phyloP scores from a whole-genome alignment of 305 asterid genomes.

The Fraxinus latifolia region DNA sequence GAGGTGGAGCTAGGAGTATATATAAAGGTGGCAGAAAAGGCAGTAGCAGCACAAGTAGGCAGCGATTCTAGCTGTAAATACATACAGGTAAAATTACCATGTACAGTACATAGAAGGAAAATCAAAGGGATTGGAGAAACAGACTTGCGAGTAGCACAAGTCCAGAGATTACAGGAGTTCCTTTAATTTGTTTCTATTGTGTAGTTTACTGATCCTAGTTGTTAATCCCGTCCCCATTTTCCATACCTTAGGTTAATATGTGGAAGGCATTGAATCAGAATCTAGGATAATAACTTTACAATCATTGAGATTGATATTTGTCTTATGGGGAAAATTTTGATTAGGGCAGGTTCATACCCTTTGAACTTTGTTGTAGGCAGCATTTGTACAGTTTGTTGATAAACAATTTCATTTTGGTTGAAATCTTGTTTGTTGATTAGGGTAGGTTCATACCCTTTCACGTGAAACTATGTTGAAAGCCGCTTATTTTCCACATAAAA shows the following conservation, averaged over 20 bases:
- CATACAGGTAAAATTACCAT: constrained; percentile 58
- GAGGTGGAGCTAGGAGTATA: constrained; percentile 41
- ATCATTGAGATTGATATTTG: constrained; percentile 4
- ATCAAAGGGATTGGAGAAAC: constrained; percentile 17
- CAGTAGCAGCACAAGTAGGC: constrained; percentile 59
- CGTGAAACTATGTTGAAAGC: background rate
- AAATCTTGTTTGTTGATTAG: background rate
- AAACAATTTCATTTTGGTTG: background rate
- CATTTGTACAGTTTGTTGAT: constrained; percentile 28
- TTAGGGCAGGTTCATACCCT: background rate
- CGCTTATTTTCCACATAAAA: background rate
- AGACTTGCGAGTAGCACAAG: constrained; percentile 2
- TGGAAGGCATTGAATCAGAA: constrained; percentile 23
- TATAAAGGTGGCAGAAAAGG: constrained; percentile 48
- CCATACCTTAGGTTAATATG: constrained; percentile 11
- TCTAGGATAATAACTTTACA: constrained; percentile 23
- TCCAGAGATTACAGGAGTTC: constrained; percentile 8
- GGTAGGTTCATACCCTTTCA: background rate
- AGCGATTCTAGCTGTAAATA: constrained; percentile 64
- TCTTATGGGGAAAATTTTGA: constrained; percentile 16
- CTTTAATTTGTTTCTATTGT: background rate
- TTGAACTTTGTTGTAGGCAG: background rate
- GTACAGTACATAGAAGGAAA: constrained; percentile 57
- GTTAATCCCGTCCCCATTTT: constrained; percentile 18
- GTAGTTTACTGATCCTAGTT: constrained; percentile 13